Percentiles rank a stretch among this genome's conserved stretches.
These are phyloP conservation scores for Rickenella mellea DNA, from an alignment of 768 basidiomycete species.

Conservation along the genomic window DNA sequence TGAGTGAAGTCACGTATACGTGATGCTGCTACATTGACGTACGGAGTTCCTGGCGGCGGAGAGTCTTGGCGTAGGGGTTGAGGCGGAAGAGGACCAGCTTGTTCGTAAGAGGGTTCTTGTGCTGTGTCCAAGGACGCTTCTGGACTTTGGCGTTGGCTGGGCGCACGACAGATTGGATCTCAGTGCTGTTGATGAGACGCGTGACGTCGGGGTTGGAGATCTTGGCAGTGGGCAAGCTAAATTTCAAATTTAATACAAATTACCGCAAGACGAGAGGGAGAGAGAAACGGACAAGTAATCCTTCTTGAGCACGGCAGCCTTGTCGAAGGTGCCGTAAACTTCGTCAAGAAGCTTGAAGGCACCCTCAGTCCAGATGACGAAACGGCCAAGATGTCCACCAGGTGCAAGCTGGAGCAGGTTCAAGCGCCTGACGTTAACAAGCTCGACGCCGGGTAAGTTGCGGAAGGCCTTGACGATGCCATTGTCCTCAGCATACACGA, in stretches of 20 bases:
- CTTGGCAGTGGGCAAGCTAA: constrained; percentile 88
- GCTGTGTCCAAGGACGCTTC: constrained; percentile 96
- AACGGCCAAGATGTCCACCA: constrained; percentile 97
- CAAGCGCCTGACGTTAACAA: constrained; percentile 86
- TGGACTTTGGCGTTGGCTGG: constrained; percentile 75
- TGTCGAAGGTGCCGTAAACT: constrained; percentile 92
- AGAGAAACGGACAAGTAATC: constrained; percentile 59
- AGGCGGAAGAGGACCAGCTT: constrained; percentile 91
- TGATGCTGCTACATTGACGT: constrained; percentile 25
- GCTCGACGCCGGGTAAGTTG: constrained; percentile 96
- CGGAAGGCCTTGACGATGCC: constrained; percentile 98
- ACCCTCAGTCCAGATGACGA: constrained; percentile 97
- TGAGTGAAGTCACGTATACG: constrained; percentile 2
- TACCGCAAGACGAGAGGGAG: background rate
- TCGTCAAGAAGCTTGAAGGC: constrained; percentile 91
- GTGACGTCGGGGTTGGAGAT: constrained; percentile 96
- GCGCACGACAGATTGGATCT: constrained; percentile 95
- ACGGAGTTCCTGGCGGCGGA: constrained; percentile 85
- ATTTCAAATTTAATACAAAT: constrained; percentile 1
- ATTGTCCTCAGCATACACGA: constrained; percentile 95
- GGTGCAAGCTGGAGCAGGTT: constrained; percentile 99
- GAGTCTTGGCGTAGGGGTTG: constrained; percentile 96
- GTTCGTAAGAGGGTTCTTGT: constrained; percentile 97
- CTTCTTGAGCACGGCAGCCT: constrained; percentile 78
- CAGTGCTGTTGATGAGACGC: constrained; percentile 94